These are phyloP conservation scores for Penicillium sp. DNA, from an alignment of 2,329 filamentous ascomycete species.

Conservation along the genomic window DNA sequence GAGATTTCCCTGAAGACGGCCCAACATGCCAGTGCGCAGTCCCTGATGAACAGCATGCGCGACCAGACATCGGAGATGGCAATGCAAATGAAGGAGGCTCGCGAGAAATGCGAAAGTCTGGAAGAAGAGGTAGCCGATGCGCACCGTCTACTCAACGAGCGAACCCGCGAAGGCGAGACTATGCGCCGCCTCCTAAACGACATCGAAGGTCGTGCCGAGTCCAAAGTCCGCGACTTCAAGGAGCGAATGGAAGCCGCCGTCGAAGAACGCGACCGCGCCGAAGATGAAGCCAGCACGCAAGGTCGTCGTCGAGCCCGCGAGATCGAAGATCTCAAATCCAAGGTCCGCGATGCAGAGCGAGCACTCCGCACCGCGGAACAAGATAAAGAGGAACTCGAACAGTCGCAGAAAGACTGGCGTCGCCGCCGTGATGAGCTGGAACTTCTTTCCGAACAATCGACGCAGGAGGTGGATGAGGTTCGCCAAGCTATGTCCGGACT, in stretches of 20 bases:
- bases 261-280: constrained; percentile 90
- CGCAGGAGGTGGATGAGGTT: constrained; percentile 75
- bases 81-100: constrained; percentile 88
- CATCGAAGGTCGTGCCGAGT: constrained; percentile 80
- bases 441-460: constrained; percentile 67
- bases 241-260: constrained; percentile 84
- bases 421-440: constrained; percentile 77
- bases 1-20: constrained; percentile 83
- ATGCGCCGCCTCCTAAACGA: constrained; percentile 90
- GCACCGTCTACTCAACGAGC: constrained; percentile 81
- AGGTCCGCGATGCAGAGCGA: constrained; percentile 79
- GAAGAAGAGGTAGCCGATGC: constrained; percentile 92
- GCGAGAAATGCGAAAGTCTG: constrained; percentile 78
- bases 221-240: constrained; percentile 84
- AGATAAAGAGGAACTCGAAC: constrained; percentile 78
- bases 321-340: constrained; percentile 80
- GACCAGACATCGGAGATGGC: constrained; percentile 88
- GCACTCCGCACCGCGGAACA: constrained; percentile 71
- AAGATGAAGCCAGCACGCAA: constrained; percentile 83
- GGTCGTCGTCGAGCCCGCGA: constrained; percentile 79
- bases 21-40: constrained; percentile 84
- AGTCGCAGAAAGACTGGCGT: constrained; percentile 74
- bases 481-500: constrained; percentile 77
- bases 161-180: constrained; percentile 88
- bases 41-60: constrained; percentile 86